A percentile compares a stretch with the other conserved stretches of the same genome.
Evolutionary conservation across 2,329 filamentous ascomycete genomes (phyloP).

Genomic region (Cylindrodendrum hubeiense): DNA sequence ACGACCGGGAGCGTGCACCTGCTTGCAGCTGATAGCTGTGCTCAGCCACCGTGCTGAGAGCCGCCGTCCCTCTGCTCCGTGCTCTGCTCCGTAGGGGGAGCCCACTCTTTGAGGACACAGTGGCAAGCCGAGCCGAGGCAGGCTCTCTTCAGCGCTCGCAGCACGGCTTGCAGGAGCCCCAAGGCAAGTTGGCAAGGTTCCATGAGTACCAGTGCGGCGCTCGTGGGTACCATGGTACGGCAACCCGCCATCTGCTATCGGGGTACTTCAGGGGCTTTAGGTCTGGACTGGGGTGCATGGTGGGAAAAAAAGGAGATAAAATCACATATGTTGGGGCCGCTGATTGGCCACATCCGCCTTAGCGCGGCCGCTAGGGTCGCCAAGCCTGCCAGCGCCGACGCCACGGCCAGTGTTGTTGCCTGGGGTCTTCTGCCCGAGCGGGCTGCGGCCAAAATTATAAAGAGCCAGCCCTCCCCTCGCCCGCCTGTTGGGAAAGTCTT

Average conservation of each 20-base stretch:
- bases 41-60: slow-evolving; percentile 27
- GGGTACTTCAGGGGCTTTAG: slow-evolving; percentile 56
- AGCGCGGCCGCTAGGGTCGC: slow-evolving; percentile 52
- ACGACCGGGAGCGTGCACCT: slow-evolving; percentile 21
- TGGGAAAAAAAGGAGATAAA: slow-evolving; percentile 55
- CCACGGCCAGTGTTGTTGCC: slow-evolving; percentile 60
- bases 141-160: slow-evolving; percentile 25
- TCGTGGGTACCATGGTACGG: slow-evolving; percentile 35
- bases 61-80: too few species aligned
- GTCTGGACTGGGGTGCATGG: slow-evolving; percentile 48
- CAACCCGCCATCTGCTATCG: slow-evolving; percentile 46
- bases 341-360: slow-evolving; percentile 55
- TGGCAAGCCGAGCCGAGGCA: slow-evolving; percentile 39
- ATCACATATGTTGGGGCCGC: slow-evolving; percentile 39
- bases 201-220: slow-evolving; percentile 13
- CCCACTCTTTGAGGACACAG: slow-evolving; percentile 27
- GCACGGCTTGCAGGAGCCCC: slow-evolving; percentile 15
- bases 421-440: slow-evolving; percentile 55
- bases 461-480: slow-evolving; percentile 66
- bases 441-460: slow-evolving; percentile 66
- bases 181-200: slow-evolving; percentile 19
- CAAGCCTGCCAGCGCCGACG: slow-evolving; percentile 55
- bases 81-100: too few species aligned
- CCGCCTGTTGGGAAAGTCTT: slow-evolving; percentile 61
- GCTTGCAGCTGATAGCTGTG: slow-evolving; percentile 13